Percentiles rank a stretch among this genome's conserved stretches.
These are phyloP conservation scores for Aspergillus homomorphus DNA, from an alignment of 495 filamentous ascomycete genomes.

Conservation along the genomic window DNA sequence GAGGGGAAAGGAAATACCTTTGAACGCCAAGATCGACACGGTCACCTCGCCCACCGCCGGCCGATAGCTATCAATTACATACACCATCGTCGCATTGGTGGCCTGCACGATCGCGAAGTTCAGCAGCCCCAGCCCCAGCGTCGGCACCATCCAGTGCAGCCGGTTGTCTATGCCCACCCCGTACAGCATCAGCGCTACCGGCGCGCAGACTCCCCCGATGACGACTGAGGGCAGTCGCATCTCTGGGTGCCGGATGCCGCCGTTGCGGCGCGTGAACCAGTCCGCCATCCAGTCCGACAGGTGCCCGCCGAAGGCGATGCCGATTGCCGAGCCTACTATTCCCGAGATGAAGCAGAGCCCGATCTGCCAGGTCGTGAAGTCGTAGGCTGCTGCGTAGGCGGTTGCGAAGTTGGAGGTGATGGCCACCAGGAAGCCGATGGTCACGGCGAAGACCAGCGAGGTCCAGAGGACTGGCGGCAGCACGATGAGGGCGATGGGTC, in stretches of 20 bases:
- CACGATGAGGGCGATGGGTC: conserved; percentile 44
- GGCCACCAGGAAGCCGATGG: conserved; percentile 51
- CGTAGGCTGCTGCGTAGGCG: conserved; percentile 32
- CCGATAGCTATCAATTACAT: conserved; percentile 54
- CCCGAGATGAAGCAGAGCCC: conserved; percentile 49
- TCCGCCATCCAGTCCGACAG: conserved; percentile 51
- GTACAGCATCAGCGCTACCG: conserved; percentile 47
- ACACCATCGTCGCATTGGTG: conserved; percentile 52
- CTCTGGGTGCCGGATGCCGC: conserved; percentile 53
- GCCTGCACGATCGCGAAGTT: conserved; percentile 51
- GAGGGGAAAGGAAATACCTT: conserved; percentile 26
- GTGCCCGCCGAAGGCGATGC: conserved; percentile 47
- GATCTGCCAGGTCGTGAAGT: conserved; percentile 41
- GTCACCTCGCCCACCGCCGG: conserved; percentile 53
- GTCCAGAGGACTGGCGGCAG: conserved; percentile 52
- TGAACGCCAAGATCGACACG: conserved; percentile 51
- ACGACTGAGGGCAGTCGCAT: conserved; percentile 51
- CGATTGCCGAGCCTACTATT: conserved; percentile 47
- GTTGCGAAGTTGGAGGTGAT: conserved; percentile 50
- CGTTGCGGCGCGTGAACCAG: conserved; percentile 47
- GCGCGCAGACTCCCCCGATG: conserved; percentile 41
- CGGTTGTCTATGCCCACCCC: conserved; percentile 49
- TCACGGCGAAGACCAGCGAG: conserved; percentile 46
- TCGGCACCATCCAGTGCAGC: conserved; percentile 55
- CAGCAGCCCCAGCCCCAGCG: conserved; percentile 46